Evolutionary conservation across 495 filamentous ascomycete genomes (phyloP).

Genomic region (Hyaloscypha variabilis): DNA sequence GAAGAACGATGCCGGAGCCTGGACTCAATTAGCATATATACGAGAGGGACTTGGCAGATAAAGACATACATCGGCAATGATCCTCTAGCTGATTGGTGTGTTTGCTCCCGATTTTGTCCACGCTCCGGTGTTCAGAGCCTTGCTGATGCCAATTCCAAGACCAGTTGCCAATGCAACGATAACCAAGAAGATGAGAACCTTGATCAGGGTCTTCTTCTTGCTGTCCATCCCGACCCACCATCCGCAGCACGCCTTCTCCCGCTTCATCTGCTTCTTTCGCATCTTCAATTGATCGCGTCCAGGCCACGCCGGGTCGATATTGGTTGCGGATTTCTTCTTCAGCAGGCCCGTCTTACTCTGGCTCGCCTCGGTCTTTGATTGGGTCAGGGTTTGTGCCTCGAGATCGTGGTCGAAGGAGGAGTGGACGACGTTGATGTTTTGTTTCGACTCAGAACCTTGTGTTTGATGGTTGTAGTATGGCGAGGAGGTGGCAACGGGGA

Average conservation of each 20-base stretch:
- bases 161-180: constrained; percentile 62
- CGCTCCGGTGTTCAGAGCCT: constrained; percentile 60
- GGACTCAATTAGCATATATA: not conserved
- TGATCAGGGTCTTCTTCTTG: constrained; percentile 52
- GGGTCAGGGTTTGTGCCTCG: constrained; percentile 32
- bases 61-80: not conserved
- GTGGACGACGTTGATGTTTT: constrained; percentile 10
- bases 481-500: not conserved
- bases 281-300: constrained; percentile 26
- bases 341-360: constrained; percentile 21
- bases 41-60: not conserved
- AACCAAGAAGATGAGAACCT: constrained; percentile 56
- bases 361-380: constrained; percentile 23
- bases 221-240: constrained; percentile 47
- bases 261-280: constrained; percentile 30
- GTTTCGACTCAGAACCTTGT: constrained; percentile 10
- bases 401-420: constrained; percentile 40
- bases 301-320: constrained; percentile 39
- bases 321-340: constrained; percentile 31
- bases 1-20: constrained; percentile 1
- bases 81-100: constrained; percentile 16
- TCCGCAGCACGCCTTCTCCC: constrained; percentile 26
- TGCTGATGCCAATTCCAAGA: constrained; percentile 64
- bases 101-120: constrained; percentile 37
- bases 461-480: not conserved